phyloP scores from a whole-genome alignment of 768 basidiomycete species.

The Chalciporus pseudorubinellus region DNA sequence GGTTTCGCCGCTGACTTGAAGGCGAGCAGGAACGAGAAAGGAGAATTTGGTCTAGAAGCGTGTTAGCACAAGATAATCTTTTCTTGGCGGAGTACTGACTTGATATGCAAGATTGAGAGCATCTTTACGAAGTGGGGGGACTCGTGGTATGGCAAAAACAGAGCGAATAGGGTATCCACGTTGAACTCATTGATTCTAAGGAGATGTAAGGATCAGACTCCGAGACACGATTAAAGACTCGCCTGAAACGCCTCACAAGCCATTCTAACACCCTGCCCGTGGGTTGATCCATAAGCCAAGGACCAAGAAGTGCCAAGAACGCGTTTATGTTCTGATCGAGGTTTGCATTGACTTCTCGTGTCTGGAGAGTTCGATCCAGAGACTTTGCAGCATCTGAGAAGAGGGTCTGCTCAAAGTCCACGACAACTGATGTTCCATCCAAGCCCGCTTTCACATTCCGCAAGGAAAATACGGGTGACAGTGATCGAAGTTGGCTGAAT shows the following conservation, averaged over 20 bases:
- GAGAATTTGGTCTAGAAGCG: slow-evolving; percentile 49
- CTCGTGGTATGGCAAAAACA: slow-evolving; percentile 94
- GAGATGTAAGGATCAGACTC: not conserved
- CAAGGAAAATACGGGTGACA: slow-evolving; percentile 51
- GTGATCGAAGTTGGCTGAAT: slow-evolving; percentile 62
- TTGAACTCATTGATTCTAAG: slow-evolving; percentile 92
- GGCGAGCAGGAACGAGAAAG: slow-evolving; percentile 67
- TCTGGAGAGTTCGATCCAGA: slow-evolving; percentile 76
- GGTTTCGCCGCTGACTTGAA: slow-evolving; percentile 77
- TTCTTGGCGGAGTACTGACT: slow-evolving; percentile 40
- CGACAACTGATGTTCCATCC: slow-evolving; percentile 20
- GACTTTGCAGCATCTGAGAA: slow-evolving; percentile 79
- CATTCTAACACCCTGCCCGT: slow-evolving; percentile 88
- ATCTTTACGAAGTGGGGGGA: slow-evolving; percentile 94
- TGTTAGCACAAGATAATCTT: slow-evolving; percentile 1
- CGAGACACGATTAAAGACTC: slow-evolving; percentile 15
- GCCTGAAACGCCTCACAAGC: slow-evolving; percentile 94
- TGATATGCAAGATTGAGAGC: slow-evolving; percentile 78
- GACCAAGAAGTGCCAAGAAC: slow-evolving; percentile 71
- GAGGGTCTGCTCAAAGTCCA: slow-evolving; percentile 61
- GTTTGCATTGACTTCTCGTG: slow-evolving; percentile 56
- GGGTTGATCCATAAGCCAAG: slow-evolving; percentile 77
- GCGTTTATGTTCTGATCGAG: slow-evolving; percentile 60
- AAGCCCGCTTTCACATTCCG: slow-evolving; percentile 9
- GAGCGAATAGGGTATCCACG: slow-evolving; percentile 65